Evolutionary conservation across 495 filamentous ascomycete genomes (phyloP).

Genomic region (Hyaloscypha hepaticicola): DNA sequence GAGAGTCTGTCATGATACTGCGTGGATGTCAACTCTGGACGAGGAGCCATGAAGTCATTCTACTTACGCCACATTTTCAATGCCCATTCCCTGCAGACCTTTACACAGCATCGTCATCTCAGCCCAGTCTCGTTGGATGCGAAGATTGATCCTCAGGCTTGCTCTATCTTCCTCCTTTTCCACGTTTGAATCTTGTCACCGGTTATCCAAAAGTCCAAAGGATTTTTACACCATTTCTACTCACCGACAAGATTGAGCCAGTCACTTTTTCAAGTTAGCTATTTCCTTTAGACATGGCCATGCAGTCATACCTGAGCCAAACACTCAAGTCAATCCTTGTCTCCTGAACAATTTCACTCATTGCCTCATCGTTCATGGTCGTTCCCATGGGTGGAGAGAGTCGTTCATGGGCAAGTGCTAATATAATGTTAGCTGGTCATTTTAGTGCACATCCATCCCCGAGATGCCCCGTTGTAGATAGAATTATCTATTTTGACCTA

Average conservation of each 20-base stretch:
- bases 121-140: slow-evolving; percentile 47
- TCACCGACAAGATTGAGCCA: slow-evolving; percentile 47
- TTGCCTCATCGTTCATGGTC: slow-evolving; percentile 26
- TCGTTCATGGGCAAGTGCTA: slow-evolving; percentile 26
- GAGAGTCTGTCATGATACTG: slow-evolving; percentile 41
- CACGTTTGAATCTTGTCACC: slow-evolving; percentile 4
- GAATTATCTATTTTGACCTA: neutral
- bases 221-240: too few species aligned
- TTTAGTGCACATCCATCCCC: too few species aligned
- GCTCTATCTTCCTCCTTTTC: slow-evolving; percentile 36
- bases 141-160: slow-evolving; percentile 40
- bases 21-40: neutral
- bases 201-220: neutral
- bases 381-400: slow-evolving; percentile 3
- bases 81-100: slow-evolving; percentile 46
- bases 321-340: slow-evolving; percentile 47
- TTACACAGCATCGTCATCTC: slow-evolving; percentile 52
- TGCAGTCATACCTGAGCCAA: slow-evolving; percentile 44
- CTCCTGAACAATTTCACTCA: slow-evolving; percentile 44
- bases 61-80: slow-evolving; percentile 44
- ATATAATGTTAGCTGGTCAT: too few species aligned
- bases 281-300: neutral
- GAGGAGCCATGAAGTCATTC: neutral
- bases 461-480: too few species aligned
- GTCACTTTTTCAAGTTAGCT: slow-evolving; percentile 33